These are phyloP conservation scores for Penicillium psychrofluorescens DNA, from an alignment of 495 filamentous ascomycete species.

Conservation along the genomic window DNA sequence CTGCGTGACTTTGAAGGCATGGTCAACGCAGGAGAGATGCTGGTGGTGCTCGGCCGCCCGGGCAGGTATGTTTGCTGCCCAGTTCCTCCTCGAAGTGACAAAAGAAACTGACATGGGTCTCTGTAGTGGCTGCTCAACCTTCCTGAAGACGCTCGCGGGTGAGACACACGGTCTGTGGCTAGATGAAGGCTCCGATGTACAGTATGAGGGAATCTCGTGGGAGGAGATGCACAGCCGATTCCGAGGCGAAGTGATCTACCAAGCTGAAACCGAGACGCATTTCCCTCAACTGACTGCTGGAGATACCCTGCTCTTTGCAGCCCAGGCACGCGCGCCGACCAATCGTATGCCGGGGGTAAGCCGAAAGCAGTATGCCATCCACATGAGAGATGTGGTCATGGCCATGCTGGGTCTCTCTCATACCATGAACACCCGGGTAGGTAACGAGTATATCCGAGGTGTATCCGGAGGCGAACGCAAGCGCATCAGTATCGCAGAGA, in stretches of 20 bases:
- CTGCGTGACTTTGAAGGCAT: conserved; percentile 71
- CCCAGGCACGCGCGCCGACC: conserved; percentile 56
- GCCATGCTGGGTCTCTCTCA: conserved; percentile 71
- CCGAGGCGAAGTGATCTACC: conserved; percentile 75
- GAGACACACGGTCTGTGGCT: conserved; percentile 68
- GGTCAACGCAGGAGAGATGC: conserved; percentile 71
- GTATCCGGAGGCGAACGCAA: conserved; percentile 80
- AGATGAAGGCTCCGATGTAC: conserved; percentile 57
- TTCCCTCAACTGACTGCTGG: conserved; percentile 77
- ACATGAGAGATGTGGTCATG: conserved; percentile 72
- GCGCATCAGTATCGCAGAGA: conserved; percentile 75
- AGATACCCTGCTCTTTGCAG: conserved; percentile 74
- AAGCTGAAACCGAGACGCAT: conserved; percentile 73
- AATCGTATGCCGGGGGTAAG: conserved; percentile 54
- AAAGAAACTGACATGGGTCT: background rate
- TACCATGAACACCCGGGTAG: conserved; percentile 69
- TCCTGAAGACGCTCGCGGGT: conserved; percentile 73
- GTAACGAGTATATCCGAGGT: conserved; percentile 73
- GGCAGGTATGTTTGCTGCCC: conserved; percentile 38
- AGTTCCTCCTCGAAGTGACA: background rate
- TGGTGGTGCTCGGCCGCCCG: conserved; percentile 70
- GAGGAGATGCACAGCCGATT: conserved; percentile 56
- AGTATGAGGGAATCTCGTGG: conserved; percentile 59
- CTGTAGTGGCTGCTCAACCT: conserved; percentile 62
- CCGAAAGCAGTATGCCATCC: conserved; percentile 50